phyloP scores from a whole-genome alignment of 257 asterid genomes.

The Mitragyna speciosa region DNA sequence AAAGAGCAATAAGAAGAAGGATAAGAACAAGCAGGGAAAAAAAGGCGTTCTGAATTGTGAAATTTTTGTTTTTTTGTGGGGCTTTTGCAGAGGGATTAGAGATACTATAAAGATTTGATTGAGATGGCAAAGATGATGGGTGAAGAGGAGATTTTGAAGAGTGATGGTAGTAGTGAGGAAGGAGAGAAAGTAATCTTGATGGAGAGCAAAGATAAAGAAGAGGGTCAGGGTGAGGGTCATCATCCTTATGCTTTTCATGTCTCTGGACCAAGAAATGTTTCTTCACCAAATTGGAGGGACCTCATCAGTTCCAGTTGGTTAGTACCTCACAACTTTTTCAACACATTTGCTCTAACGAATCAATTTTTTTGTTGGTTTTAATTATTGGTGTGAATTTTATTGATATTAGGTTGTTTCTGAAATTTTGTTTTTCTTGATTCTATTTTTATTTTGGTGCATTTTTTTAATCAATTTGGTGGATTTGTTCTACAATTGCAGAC shows the following conservation, averaged over 20 bases:
- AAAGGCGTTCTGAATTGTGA: neutral
- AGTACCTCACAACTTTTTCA: constrained; percentile 12
- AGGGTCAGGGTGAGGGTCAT: neutral
- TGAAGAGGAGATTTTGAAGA: constrained; percentile 18
- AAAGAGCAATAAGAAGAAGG: constrained; percentile 14
- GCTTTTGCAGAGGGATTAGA: neutral
- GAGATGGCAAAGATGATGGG: constrained; percentile 12
- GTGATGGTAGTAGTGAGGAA: neutral
- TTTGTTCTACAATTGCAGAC: too few relatives aligned
- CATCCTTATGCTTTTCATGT: constrained; percentile 81
- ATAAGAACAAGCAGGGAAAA: too few relatives aligned
- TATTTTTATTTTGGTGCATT: neutral
- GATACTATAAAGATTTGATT: neutral
- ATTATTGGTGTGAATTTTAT: neutral
- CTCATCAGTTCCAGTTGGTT: constrained; percentile 70
- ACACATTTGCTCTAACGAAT: neutral
- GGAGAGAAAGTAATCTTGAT: constrained; percentile 17
- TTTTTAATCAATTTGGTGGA: neutral
- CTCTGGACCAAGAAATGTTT: constrained; percentile 75
- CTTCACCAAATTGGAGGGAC: constrained; percentile 72
- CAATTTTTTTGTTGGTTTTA: neutral
- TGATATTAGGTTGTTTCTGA: neutral
- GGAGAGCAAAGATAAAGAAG: neutral
- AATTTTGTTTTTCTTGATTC: neutral
- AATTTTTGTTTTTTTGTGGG: neutral